Base-by-base conservation (phyloP, 2,329 filamentous ascomycete genomes). In the Didymosphaeria variabile region DNA sequence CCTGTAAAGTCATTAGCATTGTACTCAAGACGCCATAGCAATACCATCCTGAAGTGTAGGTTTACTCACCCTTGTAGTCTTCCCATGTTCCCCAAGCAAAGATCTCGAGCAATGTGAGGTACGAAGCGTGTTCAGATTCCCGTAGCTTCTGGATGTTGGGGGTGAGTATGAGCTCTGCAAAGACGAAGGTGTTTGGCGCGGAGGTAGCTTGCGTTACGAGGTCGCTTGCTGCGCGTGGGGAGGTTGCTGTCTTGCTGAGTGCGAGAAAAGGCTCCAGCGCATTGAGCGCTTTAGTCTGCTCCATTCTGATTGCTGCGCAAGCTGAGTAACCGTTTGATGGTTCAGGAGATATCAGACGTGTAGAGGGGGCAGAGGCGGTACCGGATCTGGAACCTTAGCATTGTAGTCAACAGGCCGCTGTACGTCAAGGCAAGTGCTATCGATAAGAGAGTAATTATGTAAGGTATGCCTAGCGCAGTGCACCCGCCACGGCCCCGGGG, bases 61-160 rank as follows among this genome's bases (percentile, higher is more conserved):
- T 40, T 23, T 54, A 36, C 75, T 58, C 73, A 88, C 87, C 75
- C 76, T 86, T 84, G 82, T 97, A 97, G 69, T 90, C 87, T 61
- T 86, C 82, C 83, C 93, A 97, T 61, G 93, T 97, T 62, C 94
- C 95, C 84, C 95, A 93, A 61, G 93, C 92, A 80, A 99, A 99
- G 72, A 96, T 90, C 79, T 94, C 86, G 47, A 99, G 89, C 15
- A 97, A 85, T 1, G 83, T 87, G 54, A 95, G 84, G 79, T 92
- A 82, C 44, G 78, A 70, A 7, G 84, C 81, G 71, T 90, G 87
- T 52, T 96, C 90, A n/a, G 87, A 83, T 42, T 80, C 80, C 29
- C 83, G 79, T 47, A 98, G 88, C 13, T 87, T 85, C 79, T 95
- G 91, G 67, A 98, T 89, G 70, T 92, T 88, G 0, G 91, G 88